phyloP scores from a whole-genome alignment of 352 stramenopile genomes.

The Phytophthora boehmeriae region DNA sequence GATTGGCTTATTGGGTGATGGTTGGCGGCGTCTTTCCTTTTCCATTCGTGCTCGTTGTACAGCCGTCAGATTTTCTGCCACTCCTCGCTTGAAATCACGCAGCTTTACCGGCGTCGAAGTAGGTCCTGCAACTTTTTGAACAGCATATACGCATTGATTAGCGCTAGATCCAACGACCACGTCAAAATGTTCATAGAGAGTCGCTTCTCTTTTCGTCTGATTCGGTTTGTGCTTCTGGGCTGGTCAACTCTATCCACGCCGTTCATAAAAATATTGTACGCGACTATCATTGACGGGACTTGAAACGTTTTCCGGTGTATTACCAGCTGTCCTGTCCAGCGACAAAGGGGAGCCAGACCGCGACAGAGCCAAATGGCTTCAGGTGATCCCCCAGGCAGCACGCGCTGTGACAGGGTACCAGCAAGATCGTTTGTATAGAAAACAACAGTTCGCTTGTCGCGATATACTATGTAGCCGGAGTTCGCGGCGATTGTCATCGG shows the following conservation, averaged over 20 bases:
- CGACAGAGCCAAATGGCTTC: slow-evolving; percentile 1
- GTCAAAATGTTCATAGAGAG: not conserved
- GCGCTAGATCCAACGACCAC: not conserved
- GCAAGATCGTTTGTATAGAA: slow-evolving; percentile 13
- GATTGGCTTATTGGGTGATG: not conserved
- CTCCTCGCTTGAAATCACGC: no score
- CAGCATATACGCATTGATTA: not conserved
- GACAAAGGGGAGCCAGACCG: not conserved
- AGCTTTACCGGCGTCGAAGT: no score
- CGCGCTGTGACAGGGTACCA: not conserved
- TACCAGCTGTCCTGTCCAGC: not conserved
- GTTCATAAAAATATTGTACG: not conserved
- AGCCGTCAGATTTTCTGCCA: not conserved
- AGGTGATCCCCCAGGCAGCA: not conserved
- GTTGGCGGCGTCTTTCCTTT: not conserved
- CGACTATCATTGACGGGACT: not conserved
- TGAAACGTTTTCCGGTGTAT: slow-evolving; percentile 6
- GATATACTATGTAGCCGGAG: slow-evolving; percentile 2
- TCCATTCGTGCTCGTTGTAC: not conserved
- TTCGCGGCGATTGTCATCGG: not conserved
- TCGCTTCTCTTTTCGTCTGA: not conserved
- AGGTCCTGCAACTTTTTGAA: no score
- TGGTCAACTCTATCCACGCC: not conserved
- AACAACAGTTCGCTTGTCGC: not conserved
- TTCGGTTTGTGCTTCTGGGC: not conserved